Evolutionary conservation across 768 basidiomycete species (phyloP), one percentile per base, ranked within the genome.

Genomic region (Amanita pallidorosea): DNA sequence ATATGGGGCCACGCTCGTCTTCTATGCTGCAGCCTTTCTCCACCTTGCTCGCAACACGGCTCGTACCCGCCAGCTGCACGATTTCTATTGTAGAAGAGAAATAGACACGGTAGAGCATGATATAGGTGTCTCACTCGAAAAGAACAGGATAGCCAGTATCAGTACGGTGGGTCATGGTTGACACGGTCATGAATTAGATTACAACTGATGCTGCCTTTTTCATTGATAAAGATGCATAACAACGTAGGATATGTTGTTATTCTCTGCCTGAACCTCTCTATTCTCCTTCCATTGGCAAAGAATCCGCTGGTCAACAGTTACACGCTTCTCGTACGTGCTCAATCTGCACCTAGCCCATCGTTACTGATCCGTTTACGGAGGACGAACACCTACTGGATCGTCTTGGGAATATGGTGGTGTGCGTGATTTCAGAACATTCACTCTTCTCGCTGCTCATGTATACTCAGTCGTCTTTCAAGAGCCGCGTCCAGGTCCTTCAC

Each of bases 331-430:
- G 84, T 88, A 53, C 58, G 79, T 67, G 2, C 1, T n/a, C n/a
- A 15, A 12, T 35, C 18, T 4, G 11, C 9, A 25, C 38, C 12
- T 5, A 8, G 31, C 0, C 8, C 7, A 11, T 20, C 43, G 12
- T 37, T 44, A 13, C 35, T 37, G 8, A 51, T 12, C 50, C 25
- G 25, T 47, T 22, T 27, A 22, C 20, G 2, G 17, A 86, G 85
- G 20, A 81, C 79, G 12, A 89, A 82, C 51, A 72, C 69, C 0
- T 88, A 88, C 55, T 84, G 85, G 88, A 84, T 93, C 9, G 42
- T 91, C 1, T 70, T 74, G 7, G 89, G 88, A 7, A 80, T 90
- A 45, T 92, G 90, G 81, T 94, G 90, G 90, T 89, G 87, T 88
- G 66, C 45, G 83, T 65, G 1, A 35, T 38, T 34, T 22, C 11